Percentiles rank a stretch among this genome's conserved stretches.
These are phyloP conservation scores for Fusarium nurragi DNA, from an alignment of 2,329 filamentous ascomycete species.

Conservation along the genomic window DNA sequence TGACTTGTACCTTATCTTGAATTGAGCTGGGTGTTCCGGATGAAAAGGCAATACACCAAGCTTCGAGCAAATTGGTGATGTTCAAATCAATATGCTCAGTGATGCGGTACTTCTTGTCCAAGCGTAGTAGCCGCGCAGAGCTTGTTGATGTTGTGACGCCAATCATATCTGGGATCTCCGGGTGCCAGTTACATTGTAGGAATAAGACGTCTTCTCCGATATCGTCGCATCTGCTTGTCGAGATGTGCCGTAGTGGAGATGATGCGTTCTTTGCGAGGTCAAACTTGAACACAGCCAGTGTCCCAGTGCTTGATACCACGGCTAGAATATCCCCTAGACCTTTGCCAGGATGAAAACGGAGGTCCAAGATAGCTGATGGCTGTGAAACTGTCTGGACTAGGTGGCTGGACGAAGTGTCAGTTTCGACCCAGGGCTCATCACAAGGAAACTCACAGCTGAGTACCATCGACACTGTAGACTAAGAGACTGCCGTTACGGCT, in stretches of 20 bases:
- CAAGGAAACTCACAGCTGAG: slow-evolving; percentile 63
- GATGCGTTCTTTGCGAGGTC: slow-evolving; percentile 49
- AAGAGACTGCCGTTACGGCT: slow-evolving; percentile 78
- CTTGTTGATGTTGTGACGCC: slow-evolving; percentile 78
- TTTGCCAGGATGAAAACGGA: slow-evolving; percentile 75
- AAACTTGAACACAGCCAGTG: slow-evolving; percentile 71
- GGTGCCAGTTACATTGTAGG: slow-evolving; percentile 79
- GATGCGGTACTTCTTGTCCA: slow-evolving; percentile 56
- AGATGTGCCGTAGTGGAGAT: slow-evolving; percentile 52
- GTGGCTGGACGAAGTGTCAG: slow-evolving; percentile 51
- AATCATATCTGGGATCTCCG: slow-evolving; percentile 62
- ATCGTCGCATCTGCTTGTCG: slow-evolving; percentile 57
- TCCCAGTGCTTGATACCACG: slow-evolving; percentile 80
- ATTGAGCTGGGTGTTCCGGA: slow-evolving; percentile 39
- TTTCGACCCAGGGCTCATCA: not conserved
- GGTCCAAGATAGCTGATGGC: slow-evolving; percentile 81
- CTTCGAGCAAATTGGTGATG: slow-evolving; percentile 69
- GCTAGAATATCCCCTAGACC: slow-evolving; percentile 66
- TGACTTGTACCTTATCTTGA: slow-evolving; percentile 46
- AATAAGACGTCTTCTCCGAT: slow-evolving; percentile 70
- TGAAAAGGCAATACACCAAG: slow-evolving; percentile 76
- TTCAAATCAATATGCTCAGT: slow-evolving; percentile 49
- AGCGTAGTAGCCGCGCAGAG: slow-evolving; percentile 64
- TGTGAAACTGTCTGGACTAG: slow-evolving; percentile 69
- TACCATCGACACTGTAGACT: slow-evolving; percentile 66